Evolutionary conservation across 768 basidiomycete genomes (phyloP).

Genomic region (Podaxis pistillaris): DNA sequence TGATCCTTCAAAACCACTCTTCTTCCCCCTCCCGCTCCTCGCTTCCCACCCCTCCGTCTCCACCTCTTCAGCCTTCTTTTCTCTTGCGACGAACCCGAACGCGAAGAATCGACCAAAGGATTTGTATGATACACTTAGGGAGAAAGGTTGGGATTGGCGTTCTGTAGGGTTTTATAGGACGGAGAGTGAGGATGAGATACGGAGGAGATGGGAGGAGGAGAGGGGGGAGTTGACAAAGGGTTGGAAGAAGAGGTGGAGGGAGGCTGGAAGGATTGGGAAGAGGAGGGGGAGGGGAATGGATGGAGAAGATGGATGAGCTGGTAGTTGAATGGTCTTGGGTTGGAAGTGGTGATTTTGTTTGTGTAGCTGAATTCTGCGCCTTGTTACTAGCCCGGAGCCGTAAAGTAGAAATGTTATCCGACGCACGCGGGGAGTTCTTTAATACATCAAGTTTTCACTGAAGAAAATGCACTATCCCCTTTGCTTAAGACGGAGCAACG

Average conservation of each 20-base stretch:
- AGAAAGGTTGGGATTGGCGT: conserved; percentile 49
- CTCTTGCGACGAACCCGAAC: conserved; percentile 2
- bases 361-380: too few relatives aligned
- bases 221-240: conserved; percentile 67
- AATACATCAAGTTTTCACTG: too few relatives aligned
- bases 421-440: too few relatives aligned
- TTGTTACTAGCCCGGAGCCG: too few relatives aligned
- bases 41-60: background rate
- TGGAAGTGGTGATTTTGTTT: too few relatives aligned
- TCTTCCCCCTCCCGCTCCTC: conserved; percentile 50
- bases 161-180: conserved; percentile 46
- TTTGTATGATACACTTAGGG: conserved; percentile 45
- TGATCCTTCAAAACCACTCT: conserved; percentile 54
- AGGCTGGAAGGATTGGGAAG: conserved; percentile 66
- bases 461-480: too few relatives aligned
- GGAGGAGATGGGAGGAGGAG: conserved; percentile 66
- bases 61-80: background rate
- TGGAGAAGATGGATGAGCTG: conserved; percentile 19
- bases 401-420: too few relatives aligned
- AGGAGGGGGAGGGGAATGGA: conserved; percentile 47
- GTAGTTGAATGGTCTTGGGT: too few relatives aligned
- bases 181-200: conserved; percentile 58
- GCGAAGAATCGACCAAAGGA: conserved; percentile 40
- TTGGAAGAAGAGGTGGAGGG: conserved; percentile 77
- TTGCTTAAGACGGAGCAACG: background rate